These are phyloP conservation scores for Angophora floribunda DNA, from an alignment of 345 rosid genomes.

Conservation along the genomic window DNA sequence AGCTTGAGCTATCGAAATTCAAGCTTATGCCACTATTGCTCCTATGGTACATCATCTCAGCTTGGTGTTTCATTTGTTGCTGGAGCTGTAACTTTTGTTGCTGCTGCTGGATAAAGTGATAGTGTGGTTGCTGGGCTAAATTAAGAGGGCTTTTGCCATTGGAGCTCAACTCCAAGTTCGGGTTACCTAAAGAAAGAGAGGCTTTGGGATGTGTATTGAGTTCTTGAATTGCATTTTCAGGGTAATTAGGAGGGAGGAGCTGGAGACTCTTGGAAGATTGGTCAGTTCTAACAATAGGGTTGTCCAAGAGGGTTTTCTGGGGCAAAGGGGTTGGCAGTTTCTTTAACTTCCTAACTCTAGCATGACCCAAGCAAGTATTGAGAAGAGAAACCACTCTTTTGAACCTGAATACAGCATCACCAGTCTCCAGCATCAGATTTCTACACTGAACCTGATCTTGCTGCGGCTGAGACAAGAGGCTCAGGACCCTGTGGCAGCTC, in stretches of 20 bases:
- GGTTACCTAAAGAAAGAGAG: neutral
- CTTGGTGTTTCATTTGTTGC: conserved; percentile 63
- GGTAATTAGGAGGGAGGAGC: conserved; percentile 29
- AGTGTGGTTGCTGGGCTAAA: conserved; percentile 30
- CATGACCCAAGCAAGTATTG: conserved; percentile 73
- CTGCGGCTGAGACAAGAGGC: conserved; percentile 41
- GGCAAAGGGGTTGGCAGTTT: conserved; percentile 36
- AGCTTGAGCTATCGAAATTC: conserved; percentile 71
- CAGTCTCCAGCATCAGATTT: conserved; percentile 60
- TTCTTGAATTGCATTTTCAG: conserved; percentile 10
- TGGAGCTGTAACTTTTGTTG: conserved; percentile 38
- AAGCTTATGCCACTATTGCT: conserved; percentile 52
- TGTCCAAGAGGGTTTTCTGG: conserved; percentile 51
- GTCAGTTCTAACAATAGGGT: conserved; percentile 23
- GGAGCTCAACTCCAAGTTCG: neutral
- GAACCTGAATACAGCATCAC: conserved; percentile 83
- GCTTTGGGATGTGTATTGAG: neutral
- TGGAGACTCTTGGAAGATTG: conserved; percentile 27
- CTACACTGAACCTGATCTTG: conserved; percentile 48
- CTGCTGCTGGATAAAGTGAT: conserved; percentile 42
- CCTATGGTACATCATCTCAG: conserved; percentile 64
- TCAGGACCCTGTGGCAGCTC: conserved; percentile 79
- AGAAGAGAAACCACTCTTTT: conserved; percentile 76
- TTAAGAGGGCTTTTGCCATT: conserved; percentile 26
- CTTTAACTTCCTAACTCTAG: conserved; percentile 81